Conservation (phyloP, 768 basidiomycete species). For the Termitomyces sp. region DNA sequence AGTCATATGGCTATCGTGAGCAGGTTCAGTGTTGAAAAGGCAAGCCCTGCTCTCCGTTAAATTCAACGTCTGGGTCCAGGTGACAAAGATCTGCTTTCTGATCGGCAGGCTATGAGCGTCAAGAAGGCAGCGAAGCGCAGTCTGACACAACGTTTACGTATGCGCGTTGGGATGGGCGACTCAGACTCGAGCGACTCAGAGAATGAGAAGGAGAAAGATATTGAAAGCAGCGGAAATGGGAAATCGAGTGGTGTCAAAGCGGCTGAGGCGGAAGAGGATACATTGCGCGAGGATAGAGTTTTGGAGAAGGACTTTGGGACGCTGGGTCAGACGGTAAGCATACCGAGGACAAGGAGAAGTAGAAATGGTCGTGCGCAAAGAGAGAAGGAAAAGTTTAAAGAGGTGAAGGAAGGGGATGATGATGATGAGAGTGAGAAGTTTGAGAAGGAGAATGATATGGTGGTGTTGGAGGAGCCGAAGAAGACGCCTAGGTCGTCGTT, state of each 20-base stretch:
- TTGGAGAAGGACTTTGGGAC: slow-evolving; percentile 14
- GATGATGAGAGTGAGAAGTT: neutral
- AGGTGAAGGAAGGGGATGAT: slow-evolving; percentile 2
- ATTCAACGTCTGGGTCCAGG: neutral
- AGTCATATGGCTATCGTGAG: slow-evolving; percentile 92
- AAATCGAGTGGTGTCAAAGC: slow-evolving; percentile 19
- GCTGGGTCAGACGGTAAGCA: neutral
- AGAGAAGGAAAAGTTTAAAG: neutral
- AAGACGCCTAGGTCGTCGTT: slow-evolving; percentile 30
- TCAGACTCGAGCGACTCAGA: slow-evolving; percentile 37
- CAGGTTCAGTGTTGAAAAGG: slow-evolving; percentile 64
- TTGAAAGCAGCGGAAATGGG: slow-evolving; percentile 19
- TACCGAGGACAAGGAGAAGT: neutral
- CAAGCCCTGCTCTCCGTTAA: slow-evolving; percentile 5
- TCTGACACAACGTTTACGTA: slow-evolving; percentile 70
- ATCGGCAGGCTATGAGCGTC: slow-evolving; percentile 57
- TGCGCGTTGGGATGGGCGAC: slow-evolving; percentile 63
- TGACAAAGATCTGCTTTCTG: neutral
- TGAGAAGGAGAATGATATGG: slow-evolving; percentile 11
- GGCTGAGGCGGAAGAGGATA: slow-evolving; percentile 22
- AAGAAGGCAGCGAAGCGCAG: slow-evolving; percentile 81
- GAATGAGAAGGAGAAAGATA: slow-evolving; percentile 23
- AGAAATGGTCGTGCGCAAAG: neutral
- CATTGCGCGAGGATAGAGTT: slow-evolving; percentile 18
- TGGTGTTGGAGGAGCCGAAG: slow-evolving; percentile 12